A percentile compares a stretch with the other conserved stretches of the same genome.
Conservation (phyloP, 768 basidiomycete genomes). For the Leucogyrophana mollusca region DNA sequence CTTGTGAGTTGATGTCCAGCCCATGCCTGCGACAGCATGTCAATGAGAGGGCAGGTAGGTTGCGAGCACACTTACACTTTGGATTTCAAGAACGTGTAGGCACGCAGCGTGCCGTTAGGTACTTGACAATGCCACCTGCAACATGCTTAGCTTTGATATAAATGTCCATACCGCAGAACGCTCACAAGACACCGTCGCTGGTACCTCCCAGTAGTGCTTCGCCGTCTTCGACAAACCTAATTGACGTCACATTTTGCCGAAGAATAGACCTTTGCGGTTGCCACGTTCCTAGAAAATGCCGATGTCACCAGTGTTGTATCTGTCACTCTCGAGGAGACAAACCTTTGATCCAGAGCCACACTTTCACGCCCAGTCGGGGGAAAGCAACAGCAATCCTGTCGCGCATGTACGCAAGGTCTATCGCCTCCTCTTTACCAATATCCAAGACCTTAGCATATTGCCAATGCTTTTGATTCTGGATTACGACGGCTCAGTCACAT, state of each 20-base stretch:
- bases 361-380: constrained; percentile 55
- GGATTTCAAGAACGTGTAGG: constrained; percentile 55
- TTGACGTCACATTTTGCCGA: constrained; percentile 61
- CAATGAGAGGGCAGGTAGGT: constrained; percentile 1
- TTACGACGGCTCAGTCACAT: neutral
- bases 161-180: neutral
- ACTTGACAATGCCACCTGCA: constrained; percentile 67
- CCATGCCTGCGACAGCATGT: constrained; percentile 40
- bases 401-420: constrained; percentile 53
- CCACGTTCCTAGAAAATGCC: constrained; percentile 50
- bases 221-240: constrained; percentile 64
- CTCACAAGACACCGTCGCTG: constrained; percentile 66
- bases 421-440: constrained; percentile 43
- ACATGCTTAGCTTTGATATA: constrained; percentile 10
- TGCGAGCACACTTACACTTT: constrained; percentile 46
- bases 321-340: neutral
- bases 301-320: constrained; percentile 1
- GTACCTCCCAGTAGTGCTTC: constrained; percentile 67
- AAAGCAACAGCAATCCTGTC: constrained; percentile 65
- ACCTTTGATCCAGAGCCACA: constrained; percentile 68
- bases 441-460: constrained; percentile 55
- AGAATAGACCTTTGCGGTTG: constrained; percentile 61
- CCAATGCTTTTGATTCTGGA: constrained; percentile 51
- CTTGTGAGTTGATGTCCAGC: constrained; percentile 49
- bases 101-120: constrained; percentile 63